Evolutionary conservation across 305 asterid genomes (phyloP).

Genomic region (Fraxinus sp.): DNA sequence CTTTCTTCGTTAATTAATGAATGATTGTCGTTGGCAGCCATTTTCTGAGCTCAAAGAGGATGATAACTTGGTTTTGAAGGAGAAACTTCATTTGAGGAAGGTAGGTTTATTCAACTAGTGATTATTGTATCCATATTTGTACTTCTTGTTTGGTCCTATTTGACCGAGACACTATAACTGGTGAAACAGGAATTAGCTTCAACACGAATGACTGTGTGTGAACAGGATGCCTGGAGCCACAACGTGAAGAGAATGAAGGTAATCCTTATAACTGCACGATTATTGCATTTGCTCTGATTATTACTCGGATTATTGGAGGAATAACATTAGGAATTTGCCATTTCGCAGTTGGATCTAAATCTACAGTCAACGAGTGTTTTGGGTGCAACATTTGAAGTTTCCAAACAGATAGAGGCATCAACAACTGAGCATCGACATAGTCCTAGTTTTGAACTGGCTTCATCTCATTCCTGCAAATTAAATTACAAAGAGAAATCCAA

Average conservation of each 20-base stretch:
- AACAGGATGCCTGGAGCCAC: constrained; percentile 30
- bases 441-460: constrained; percentile 1
- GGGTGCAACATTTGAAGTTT: neutral
- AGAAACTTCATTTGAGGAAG: constrained; percentile 27
- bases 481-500: neutral
- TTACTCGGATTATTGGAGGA: neutral
- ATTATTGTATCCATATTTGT: neutral
- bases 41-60: constrained; percentile 36
- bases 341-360: constrained; percentile 35
- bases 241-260: constrained; percentile 42
- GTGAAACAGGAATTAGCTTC: constrained; percentile 34
- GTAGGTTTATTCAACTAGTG: constrained; percentile 8
- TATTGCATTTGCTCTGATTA: neutral
- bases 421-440: neutral
- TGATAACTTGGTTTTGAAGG: constrained; percentile 32
- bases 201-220: constrained; percentile 18
- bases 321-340: neutral
- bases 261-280: neutral
- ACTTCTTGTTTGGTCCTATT: neutral
- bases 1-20: neutral
- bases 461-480: constrained; percentile 12
- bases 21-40: constrained; percentile 15
- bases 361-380: constrained; percentile 5
- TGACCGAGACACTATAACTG: neutral
- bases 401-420: constrained; percentile 22